Evolutionary conservation across 2,329 filamentous ascomycete species (phyloP), one percentile per base, ranked within the genome.

Genomic region (Tetracladium maxilliforme): DNA sequence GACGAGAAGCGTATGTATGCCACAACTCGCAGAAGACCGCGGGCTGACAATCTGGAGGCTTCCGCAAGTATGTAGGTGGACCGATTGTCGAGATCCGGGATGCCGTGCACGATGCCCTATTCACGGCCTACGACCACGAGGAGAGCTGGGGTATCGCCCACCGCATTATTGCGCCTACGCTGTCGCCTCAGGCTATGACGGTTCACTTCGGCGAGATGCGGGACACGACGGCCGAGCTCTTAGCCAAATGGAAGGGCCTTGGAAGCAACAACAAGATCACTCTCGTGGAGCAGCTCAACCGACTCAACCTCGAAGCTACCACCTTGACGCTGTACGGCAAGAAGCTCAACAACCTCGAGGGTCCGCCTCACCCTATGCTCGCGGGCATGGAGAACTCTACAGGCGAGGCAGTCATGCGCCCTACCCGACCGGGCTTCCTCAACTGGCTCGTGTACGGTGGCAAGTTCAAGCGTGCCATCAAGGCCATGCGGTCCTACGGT

Each of bases 301-400:
- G 61, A 10, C 45, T 69, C 10, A 61, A 64, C 36, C 51, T 71
- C 16, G 63, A 67, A 29, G 49, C 56, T 4, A 59, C 53, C 3
- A 57, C 62, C 4, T 42, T 56, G 19, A 56, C 54, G 14, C 54
- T 71, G 16, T 69, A 53, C 34, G 58, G 64, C 26, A 58, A 61
- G 40, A 56, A 53, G 30, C 42, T 66, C 14, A 47, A 62, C 31
- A 49, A 49, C 24, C 42, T 71, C 21, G 39, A 43, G 1, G 62
- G 61, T 0, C 45, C 51, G 2, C 51, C 52, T 12, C 59, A 61
- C 14, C 50, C 59, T 1, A 52, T 66, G 45, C 36, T 72, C 29
- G 42, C 54, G 23, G 64, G 53, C 10, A 67, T 70, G 58, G 61
- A 69, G 29, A 52, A 57, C 18, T 47, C 61, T 7, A 71, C 65